These are phyloP conservation scores for Aquilaria sinensis DNA, from an alignment of 345 rosid genomes.

Conservation along the genomic window DNA sequence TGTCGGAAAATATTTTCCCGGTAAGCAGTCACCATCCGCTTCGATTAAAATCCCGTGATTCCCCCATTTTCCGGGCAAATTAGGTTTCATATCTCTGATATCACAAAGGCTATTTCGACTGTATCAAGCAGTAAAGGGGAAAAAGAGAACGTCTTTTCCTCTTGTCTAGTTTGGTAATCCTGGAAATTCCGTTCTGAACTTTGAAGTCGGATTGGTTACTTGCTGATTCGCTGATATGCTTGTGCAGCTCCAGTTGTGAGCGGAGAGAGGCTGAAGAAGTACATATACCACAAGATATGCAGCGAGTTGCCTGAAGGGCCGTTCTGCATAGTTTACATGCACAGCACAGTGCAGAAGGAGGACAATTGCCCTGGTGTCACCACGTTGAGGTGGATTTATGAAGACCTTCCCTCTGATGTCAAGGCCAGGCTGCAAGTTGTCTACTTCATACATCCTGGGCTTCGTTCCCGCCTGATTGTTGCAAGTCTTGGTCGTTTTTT, in stretches of 20 bases:
- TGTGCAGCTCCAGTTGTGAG: slow-evolving; percentile 72
- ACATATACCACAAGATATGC: slow-evolving; percentile 63
- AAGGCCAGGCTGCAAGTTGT: slow-evolving; percentile 78
- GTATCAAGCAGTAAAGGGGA: too few relatives aligned
- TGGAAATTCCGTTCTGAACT: neutral
- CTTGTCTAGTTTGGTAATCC: neutral
- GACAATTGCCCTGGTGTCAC: slow-evolving; percentile 81
- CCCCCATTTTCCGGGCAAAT: too few relatives aligned
- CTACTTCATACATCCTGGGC: slow-evolving; percentile 86
- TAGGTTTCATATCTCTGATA: neutral
- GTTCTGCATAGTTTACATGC: slow-evolving; percentile 77
- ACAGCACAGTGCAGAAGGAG: slow-evolving; percentile 75
- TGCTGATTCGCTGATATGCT: neutral
- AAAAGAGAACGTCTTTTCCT: neutral
- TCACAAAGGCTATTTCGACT: too few relatives aligned
- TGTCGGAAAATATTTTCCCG: slow-evolving; percentile 82
- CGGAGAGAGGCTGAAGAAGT: slow-evolving; percentile 78
- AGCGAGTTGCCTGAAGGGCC: slow-evolving; percentile 79
- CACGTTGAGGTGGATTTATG: slow-evolving; percentile 92
- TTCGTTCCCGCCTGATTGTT: slow-evolving; percentile 72
- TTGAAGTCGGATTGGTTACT: neutral
- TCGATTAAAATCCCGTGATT: too few relatives aligned
- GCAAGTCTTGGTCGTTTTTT: slow-evolving; percentile 94
- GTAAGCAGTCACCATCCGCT: slow-evolving; percentile 25
- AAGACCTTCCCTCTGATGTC: slow-evolving; percentile 61